These are phyloP conservation scores for Xenoacremonium recifei DNA, from an alignment of 2,329 filamentous ascomycete genomes.

Conservation along the genomic window DNA sequence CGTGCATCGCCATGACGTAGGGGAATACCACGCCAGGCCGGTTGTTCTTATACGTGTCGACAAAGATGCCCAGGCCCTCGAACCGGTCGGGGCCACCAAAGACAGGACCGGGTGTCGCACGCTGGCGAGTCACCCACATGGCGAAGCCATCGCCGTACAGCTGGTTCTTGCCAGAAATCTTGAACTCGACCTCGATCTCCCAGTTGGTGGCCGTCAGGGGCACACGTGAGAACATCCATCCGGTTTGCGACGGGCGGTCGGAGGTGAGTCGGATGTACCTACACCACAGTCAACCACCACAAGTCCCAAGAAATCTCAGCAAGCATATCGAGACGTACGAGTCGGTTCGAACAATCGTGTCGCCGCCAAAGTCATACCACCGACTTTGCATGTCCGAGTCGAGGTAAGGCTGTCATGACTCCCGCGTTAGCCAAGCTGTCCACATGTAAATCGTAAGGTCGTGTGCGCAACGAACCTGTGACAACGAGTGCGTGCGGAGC, in stretches of 20 bases:
- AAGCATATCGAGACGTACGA: slow-evolving; percentile 48
- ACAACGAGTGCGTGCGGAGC: slow-evolving; percentile 84
- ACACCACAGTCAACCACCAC: slow-evolving; percentile 23
- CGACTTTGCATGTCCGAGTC: slow-evolving; percentile 97
- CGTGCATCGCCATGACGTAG: slow-evolving; percentile 97
- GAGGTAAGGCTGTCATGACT: slow-evolving; percentile 73
- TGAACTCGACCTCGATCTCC: slow-evolving; percentile 97
- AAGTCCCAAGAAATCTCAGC: slow-evolving; percentile 6
- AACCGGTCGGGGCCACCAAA: slow-evolving; percentile 89
- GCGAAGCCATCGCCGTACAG: slow-evolving; percentile 96
- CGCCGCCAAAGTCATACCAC: slow-evolving; percentile 98
- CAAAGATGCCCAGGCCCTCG: slow-evolving; percentile 90
- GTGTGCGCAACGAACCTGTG: slow-evolving; percentile 59
- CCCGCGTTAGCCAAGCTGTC: slow-evolving; percentile 19
- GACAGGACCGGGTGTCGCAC: slow-evolving; percentile 75
- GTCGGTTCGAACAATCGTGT: slow-evolving; percentile 77
- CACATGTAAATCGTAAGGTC: slow-evolving; percentile 13
- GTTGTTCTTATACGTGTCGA: slow-evolving; percentile 99
- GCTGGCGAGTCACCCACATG: slow-evolving; percentile 96
- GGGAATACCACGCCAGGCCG: slow-evolving; percentile 93
- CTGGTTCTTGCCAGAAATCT: slow-evolving; percentile 83
- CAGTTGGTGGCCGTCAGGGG: slow-evolving; percentile 97
- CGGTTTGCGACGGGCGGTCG: slow-evolving; percentile 84
- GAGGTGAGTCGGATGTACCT: slow-evolving; percentile 92
- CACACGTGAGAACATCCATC: slow-evolving; percentile 92